Evolutionary conservation across 306 rosid species (phyloP), one percentile per base, ranked within the genome.

Genomic region (Pterocarpus santalinus): DNA sequence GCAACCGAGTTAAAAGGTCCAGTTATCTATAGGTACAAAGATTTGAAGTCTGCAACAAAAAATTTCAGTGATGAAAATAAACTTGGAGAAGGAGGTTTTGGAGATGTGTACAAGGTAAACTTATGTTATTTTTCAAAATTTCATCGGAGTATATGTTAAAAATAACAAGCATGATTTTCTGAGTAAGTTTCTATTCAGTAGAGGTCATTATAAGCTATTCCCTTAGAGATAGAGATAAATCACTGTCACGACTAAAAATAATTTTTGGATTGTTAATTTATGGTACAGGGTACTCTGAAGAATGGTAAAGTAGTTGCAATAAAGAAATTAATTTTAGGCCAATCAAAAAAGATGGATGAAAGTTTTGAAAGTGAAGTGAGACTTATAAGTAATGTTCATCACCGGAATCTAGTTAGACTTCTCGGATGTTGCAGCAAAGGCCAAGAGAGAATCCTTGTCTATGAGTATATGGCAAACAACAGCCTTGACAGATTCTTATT

Each of bases 21-120:
- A 8, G 83, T 88, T 51, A 76, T 33, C 65, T 92, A 84, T n/a
- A 84, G 72, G 7, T 85, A 87, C 32, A 90, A 85, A 22, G 97
- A 87, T 76, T 78, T 92, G 85, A 92, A 88, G 72, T 47, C 74
- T 4, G 97, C 97, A 69, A 90, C 97, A 4, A 81, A 82, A 4
- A 87, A 88, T 36, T 92, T 90, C 46, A 85, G 87, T 43, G 87
- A 69, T 5, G 90, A 88, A 78, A 90, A 85, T 51, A 92, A 92
- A 70, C 83, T 92, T 10, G 97, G 97, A 72, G 94, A 87, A 80
- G 97, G 97, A 64, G 97, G 94, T 34, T 92, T 92, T 61, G 94
- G 97, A 30, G 90, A 84, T 13, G 94, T 92, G 57, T 90, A 88
- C 69, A 92, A 89, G 97, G 97, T 92, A 74, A 30, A 4, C 13